Base-by-base conservation (phyloP, 805 yeast species). In the Cyberlindnera subsufficiens region DNA sequence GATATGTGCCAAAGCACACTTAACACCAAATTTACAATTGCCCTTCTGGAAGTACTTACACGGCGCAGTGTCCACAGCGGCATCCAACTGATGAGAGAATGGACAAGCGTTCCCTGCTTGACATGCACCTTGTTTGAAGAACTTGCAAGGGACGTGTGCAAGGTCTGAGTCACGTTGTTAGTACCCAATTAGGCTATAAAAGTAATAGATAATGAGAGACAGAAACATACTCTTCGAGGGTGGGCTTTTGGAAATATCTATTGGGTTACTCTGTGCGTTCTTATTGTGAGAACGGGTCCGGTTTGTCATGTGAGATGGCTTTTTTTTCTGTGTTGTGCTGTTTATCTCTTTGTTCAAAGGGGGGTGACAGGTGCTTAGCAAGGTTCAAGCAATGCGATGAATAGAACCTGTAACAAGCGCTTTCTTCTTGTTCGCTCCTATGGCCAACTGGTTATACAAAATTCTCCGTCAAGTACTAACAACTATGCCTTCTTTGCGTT, bases 41-140 rank as follows among this genome's bases (percentile, higher is more conserved):
- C 98, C 98, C 66, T 86, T 86, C 56, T 85, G 93, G 63, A 87
- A 91, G 64, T 90, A 91, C 69, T 89, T 90, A 72, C 99, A 91
- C 6, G 90, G 87, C 35, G 74, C 68, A 37, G 71, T 64, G 38
- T 75, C 80, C 30, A 68, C 56, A 3, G 69, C 67, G 42, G 65
- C 65, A 39, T 72, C 72, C 40, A 77, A 58, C 37, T 83, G 72
- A 61, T 91, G 99, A 30, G 93, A 81, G 60, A 91, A 91, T 2
- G 96, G 96, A 62, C 99, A 91, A 1, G 91, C 72, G 40, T 69
- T 71, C 11, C 98, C 98, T 1, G 98, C 98, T 63, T 90, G 97
- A 63, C 99, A 91, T 15, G 86, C 78, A 1, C 98, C 97, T 61
- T 90, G 96, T 44, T 78, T 72, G 63, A 72, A 91, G 68, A 91